phyloP scores from a whole-genome alignment of 2,329 filamentous ascomycete genomes.

The Fusarium longipes region DNA sequence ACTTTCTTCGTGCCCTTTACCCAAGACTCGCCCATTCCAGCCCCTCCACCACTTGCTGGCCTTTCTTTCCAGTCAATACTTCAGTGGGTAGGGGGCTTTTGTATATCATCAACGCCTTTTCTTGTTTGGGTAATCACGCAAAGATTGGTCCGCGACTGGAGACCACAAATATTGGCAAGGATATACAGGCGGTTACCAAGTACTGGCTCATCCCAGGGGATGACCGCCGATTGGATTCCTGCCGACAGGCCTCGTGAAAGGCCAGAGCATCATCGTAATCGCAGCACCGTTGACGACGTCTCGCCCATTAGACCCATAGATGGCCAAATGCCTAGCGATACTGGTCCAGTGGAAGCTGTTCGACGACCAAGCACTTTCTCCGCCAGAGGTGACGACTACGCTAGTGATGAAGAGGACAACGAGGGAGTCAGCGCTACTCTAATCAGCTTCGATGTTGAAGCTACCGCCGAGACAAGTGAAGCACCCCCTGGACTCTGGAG shows the following conservation, averaged over 20 bases:
- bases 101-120: slow-evolving; percentile 60
- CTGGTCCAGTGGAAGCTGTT: slow-evolving; percentile 48
- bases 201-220: slow-evolving; percentile 49
- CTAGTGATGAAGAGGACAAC: slow-evolving; percentile 67
- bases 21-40: slow-evolving; percentile 60
- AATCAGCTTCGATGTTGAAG: slow-evolving; percentile 71
- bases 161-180: slow-evolving; percentile 52
- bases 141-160: slow-evolving; percentile 52
- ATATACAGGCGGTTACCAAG: slow-evolving; percentile 57
- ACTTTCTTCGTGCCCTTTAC: slow-evolving; percentile 68
- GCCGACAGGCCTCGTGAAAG: slow-evolving; percentile 29
- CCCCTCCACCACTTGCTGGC: slow-evolving; percentile 57
- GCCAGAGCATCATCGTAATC: slow-evolving; percentile 37
- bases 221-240: slow-evolving; percentile 25
- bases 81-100: slow-evolving; percentile 57
- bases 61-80: slow-evolving; percentile 54
- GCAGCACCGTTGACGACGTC: slow-evolving; percentile 40
- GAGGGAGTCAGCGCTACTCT: slow-evolving; percentile 67
- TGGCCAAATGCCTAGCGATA: slow-evolving; percentile 44
- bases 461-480: slow-evolving; percentile 63
- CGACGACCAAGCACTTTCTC: slow-evolving; percentile 61
- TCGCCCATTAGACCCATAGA: slow-evolving; percentile 48
- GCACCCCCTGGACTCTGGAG: slow-evolving; percentile 66
- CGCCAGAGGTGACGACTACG: slow-evolving; percentile 62
- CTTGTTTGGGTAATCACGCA: slow-evolving; percentile 59